A percentile compares a stretch with the other conserved stretches of the same genome.
These are phyloP conservation scores for Protostelium mycophagum DNA, from an alignment of 78 protist genomes.

Conservation along the genomic window DNA sequence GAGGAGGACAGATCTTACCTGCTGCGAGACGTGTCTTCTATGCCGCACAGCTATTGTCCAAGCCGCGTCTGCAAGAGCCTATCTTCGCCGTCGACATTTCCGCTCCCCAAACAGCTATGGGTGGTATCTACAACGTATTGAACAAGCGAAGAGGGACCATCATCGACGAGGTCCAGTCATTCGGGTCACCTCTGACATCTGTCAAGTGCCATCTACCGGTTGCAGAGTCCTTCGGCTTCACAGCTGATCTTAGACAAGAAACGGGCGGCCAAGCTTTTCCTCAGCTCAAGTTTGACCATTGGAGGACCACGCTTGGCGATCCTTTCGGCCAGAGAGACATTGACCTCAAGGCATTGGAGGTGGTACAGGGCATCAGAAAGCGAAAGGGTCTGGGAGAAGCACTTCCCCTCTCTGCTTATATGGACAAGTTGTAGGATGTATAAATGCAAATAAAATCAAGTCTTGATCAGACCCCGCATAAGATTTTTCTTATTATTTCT, in stretches of 20 bases:
- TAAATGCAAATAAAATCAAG: too few species aligned
- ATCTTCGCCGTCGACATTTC: constrained; percentile 43
- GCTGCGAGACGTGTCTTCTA: constrained; percentile 32
- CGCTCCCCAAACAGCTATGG: constrained; percentile 70
- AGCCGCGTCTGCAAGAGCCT: constrained; percentile 66
- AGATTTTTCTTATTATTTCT: too few species aligned
- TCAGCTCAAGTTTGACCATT: constrained; percentile 84
- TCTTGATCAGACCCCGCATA: too few species aligned
- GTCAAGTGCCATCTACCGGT: constrained; percentile 88
- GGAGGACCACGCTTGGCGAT: constrained; percentile 55
- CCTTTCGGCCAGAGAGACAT: constrained; percentile 17
- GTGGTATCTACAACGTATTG: constrained; percentile 87
- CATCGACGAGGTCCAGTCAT: constrained; percentile 73
- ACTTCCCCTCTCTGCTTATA: constrained; percentile 21
- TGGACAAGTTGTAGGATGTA: constrained; percentile 36
- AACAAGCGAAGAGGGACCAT: constrained; percentile 90
- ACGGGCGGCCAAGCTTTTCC: constrained; percentile 96
- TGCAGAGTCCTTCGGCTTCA: constrained; percentile 87
- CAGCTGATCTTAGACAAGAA: constrained; percentile 66
- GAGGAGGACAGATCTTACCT: constrained; percentile 66
- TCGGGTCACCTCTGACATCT: constrained; percentile 25
- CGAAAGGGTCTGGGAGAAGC: constrained; percentile 64
- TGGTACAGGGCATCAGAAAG: constrained; percentile 36
- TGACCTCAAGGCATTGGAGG: background rate
- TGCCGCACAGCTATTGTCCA: constrained; percentile 44